Percentiles rank a stretch among this genome's conserved stretches.
Evolutionary conservation across 805 yeast genomes (phyloP).

Genomic region (Metschnikowia arizonensis): DNA sequence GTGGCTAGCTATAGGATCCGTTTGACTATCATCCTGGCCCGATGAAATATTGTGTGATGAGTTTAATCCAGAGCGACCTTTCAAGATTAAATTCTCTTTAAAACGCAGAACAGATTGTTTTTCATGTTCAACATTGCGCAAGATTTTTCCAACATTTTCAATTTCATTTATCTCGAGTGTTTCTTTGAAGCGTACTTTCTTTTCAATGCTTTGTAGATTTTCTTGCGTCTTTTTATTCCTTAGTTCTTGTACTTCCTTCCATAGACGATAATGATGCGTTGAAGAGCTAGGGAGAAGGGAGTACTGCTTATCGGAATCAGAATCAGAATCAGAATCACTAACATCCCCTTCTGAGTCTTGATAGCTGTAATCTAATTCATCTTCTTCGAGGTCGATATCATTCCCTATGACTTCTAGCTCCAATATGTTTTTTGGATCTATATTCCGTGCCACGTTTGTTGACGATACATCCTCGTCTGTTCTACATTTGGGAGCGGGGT

Average conservation of each 20-base stretch:
- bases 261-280: slow-evolving; percentile 26
- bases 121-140: slow-evolving; percentile 28
- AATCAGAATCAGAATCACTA: slow-evolving; percentile 37
- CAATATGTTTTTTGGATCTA: slow-evolving; percentile 27
- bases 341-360: slow-evolving; percentile 37
- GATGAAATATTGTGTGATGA: not conserved
- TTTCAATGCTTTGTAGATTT: slow-evolving; percentile 17
- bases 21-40: not conserved
- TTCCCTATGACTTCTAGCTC: slow-evolving; percentile 54
- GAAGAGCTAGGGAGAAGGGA: slow-evolving; percentile 10
- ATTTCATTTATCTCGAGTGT: slow-evolving; percentile 55
- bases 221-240: slow-evolving; percentile 14
- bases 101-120: slow-evolving; percentile 20
- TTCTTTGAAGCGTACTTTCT: slow-evolving; percentile 53
- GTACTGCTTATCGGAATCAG: slow-evolving; percentile 33
- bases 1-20: not conserved
- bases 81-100: slow-evolving; percentile 16
- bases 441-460: not conserved
- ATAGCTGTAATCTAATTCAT: slow-evolving; percentile 11
- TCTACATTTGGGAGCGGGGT: not conserved
- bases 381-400: slow-evolving; percentile 27
- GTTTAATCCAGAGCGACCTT: slow-evolving; percentile 1
- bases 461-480: not conserved
- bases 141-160: slow-evolving; percentile 50
- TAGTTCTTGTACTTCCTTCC: slow-evolving; percentile 38